phyloP scores from a whole-genome alignment of 2,329 filamentous ascomycete species.

The Alternaria viburni region DNA sequence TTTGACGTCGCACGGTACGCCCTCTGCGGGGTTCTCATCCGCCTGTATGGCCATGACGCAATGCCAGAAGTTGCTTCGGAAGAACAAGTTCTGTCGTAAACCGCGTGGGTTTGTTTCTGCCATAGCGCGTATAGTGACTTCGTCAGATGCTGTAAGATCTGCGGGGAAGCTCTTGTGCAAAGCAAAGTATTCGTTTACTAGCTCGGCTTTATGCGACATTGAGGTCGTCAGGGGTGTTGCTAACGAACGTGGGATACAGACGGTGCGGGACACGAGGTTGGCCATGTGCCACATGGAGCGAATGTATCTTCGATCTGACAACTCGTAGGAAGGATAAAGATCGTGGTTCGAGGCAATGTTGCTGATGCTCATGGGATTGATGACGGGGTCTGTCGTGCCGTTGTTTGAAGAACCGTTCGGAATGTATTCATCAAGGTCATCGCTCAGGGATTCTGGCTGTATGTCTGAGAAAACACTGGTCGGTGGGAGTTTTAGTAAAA shows the following conservation, averaged over 20 bases:
- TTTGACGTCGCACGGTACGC: conserved; percentile 63
- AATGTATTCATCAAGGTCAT: conserved; percentile 69
- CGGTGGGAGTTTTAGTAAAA: conserved; percentile 77
- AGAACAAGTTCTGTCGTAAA: conserved; percentile 76
- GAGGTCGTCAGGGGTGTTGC: conserved; percentile 74
- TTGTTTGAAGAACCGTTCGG: conserved; percentile 63
- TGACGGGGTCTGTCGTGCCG: conserved; percentile 49
- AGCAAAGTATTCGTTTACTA: conserved; percentile 72
- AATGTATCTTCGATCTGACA: conserved; percentile 62
- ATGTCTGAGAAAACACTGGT: conserved; percentile 82
- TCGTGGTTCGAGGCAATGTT: conserved; percentile 53
- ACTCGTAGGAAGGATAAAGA: conserved; percentile 48
- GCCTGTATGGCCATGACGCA: conserved; percentile 81
- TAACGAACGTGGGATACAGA: conserved; percentile 76
- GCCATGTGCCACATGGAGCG: conserved; percentile 79
- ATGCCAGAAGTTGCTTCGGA: conserved; percentile 84
- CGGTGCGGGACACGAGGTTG: conserved; percentile 77
- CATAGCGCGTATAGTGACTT: conserved; percentile 63
- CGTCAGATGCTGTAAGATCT: conserved; percentile 72
- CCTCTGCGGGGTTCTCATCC: conserved; percentile 66
- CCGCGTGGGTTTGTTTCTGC: conserved; percentile 68
- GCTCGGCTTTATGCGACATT: conserved; percentile 70
- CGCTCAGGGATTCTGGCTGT: conserved; percentile 72
- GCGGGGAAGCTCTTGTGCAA: conserved; percentile 77
- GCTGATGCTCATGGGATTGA: conserved; percentile 60